These are phyloP conservation scores for Annulohypoxylon moriforme DNA, from an alignment of 495 filamentous ascomycete genomes.

Conservation along the genomic window DNA sequence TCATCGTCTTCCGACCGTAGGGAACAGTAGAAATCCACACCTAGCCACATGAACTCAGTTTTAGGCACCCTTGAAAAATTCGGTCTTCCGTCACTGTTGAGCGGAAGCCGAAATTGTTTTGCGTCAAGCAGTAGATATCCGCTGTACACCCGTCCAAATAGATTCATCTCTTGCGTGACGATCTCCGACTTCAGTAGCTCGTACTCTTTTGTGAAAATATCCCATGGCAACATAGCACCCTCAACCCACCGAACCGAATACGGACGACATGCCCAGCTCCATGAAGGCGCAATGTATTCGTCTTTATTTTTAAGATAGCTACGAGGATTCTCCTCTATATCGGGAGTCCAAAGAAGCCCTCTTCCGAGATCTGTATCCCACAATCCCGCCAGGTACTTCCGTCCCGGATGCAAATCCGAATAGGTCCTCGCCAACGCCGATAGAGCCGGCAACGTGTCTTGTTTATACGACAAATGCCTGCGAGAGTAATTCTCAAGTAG, in stretches of 20 bases:
- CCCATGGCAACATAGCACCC: background rate
- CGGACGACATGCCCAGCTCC: constrained; percentile 9
- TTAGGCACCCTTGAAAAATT: background rate
- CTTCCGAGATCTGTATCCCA: background rate
- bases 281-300: constrained; percentile 1
- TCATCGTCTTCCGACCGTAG: constrained; percentile 1
- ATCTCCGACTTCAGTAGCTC: background rate
- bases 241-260: background rate
- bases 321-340: background rate
- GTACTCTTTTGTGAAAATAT: background rate
- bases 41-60: background rate
- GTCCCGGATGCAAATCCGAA: background rate
- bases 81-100: background rate
- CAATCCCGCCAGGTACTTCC: background rate
- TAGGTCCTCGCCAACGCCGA: background rate
- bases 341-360: background rate
- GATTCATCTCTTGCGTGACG: background rate
- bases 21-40: background rate
- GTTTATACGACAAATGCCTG: background rate
- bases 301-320: background rate
- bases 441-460: background rate
- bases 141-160: constrained; percentile 1
- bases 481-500: background rate
- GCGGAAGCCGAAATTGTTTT: background rate
- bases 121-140: constrained; percentile 7